Percentiles rank a stretch among this genome's conserved stretches.
phyloP scores from a whole-genome alignment of 2,329 filamentous ascomycete species.

The Sclerotinia sclerotiorum region DNA sequence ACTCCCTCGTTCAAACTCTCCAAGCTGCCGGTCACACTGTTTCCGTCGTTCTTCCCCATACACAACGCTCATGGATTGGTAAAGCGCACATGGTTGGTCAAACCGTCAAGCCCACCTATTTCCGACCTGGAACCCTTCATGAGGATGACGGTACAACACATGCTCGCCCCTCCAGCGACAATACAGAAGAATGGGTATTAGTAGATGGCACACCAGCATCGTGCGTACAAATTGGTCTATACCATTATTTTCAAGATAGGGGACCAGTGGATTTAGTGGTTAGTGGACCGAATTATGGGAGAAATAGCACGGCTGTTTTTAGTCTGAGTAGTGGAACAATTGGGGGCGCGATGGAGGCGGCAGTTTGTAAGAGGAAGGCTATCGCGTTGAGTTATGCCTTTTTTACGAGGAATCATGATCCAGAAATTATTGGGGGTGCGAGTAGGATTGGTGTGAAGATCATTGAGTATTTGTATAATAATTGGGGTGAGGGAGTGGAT shows the following conservation, averaged over 20 bases:
- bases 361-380: constrained; percentile 65
- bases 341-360: constrained; percentile 74
- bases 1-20: constrained; percentile 69
- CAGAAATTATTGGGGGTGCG: constrained; percentile 74
- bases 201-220: constrained; percentile 79
- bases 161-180: constrained; percentile 52
- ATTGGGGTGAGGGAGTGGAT: constrained; percentile 74
- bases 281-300: constrained; percentile 78
- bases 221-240: constrained; percentile 78
- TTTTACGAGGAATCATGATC: constrained; percentile 77
- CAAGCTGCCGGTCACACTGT: constrained; percentile 78
- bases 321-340: constrained; percentile 75
- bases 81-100: constrained; percentile 96
- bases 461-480: constrained; percentile 73
- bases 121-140: constrained; percentile 63
- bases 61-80: constrained; percentile 95
- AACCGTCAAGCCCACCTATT: constrained; percentile 81
- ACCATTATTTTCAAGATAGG: constrained; percentile 73
- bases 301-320: constrained; percentile 79
- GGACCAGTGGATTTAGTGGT: constrained; percentile 75
- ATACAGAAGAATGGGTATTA: constrained; percentile 75
- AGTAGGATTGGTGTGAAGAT: constrained; percentile 72
- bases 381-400: constrained; percentile 92
- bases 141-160: constrained; percentile 68
- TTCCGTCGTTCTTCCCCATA: constrained; percentile 86